Evolutionary conservation across 805 yeast genomes (phyloP).

Genomic region (Kazachstania africana): DNA sequence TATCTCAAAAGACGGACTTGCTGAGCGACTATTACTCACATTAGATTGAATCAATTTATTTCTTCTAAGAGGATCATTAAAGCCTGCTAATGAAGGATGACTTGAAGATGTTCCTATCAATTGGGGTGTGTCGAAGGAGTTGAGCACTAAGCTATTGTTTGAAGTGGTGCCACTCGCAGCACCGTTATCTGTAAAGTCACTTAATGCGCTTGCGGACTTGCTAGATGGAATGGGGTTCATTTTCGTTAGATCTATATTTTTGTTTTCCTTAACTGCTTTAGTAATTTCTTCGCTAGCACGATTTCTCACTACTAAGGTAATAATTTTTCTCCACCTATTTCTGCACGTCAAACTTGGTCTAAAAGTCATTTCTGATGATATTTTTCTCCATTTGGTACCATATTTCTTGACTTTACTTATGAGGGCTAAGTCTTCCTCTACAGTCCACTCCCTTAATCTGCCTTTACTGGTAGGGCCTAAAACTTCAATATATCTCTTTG

Average conservation of each 20-base stretch:
- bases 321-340: slow-evolving; percentile 83
- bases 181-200: neutral
- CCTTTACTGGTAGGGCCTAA: slow-evolving; percentile 71
- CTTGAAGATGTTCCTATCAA: too few species aligned
- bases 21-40: neutral
- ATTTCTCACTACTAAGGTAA: slow-evolving; percentile 61
- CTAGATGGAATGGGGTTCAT: neutral
- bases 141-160: too few species aligned
- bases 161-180: neutral
- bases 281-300: slow-evolving; percentile 45
- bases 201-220: neutral
- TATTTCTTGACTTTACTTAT: slow-evolving; percentile 54
- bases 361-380: slow-evolving; percentile 57
- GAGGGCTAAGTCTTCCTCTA: slow-evolving; percentile 61
- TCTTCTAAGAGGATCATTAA: neutral
- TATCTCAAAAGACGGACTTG: neutral
- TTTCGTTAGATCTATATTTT: slow-evolving; percentile 24
- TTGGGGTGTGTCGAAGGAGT: neutral
- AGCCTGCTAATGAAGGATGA: neutral
- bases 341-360: slow-evolving; percentile 85
- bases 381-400: slow-evolving; percentile 86
- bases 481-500: slow-evolving; percentile 81
- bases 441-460: slow-evolving; percentile 67
- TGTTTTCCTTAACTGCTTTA: slow-evolving; percentile 46
- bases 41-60: neutral